Evolutionary conservation across 768 basidiomycete genomes (phyloP).

Genomic region (Podaxis carcinomalis): DNA sequence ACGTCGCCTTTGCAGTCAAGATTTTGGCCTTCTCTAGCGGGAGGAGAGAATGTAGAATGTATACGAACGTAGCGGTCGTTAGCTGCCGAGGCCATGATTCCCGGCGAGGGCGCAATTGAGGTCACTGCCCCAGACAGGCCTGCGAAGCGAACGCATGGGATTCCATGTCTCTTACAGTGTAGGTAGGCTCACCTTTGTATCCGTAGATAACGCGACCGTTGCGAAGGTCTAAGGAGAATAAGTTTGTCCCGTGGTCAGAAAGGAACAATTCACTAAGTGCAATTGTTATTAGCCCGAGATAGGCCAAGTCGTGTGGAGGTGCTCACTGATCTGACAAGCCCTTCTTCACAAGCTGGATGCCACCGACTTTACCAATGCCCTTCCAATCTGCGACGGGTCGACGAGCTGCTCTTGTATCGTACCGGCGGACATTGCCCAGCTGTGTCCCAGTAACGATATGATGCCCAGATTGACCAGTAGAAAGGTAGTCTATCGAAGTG

Average conservation of each 20-base stretch:
- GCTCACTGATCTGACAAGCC: constrained; percentile 65
- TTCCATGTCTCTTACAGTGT: not conserved
- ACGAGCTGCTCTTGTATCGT: constrained; percentile 69
- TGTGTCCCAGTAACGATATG: constrained; percentile 71
- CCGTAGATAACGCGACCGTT: constrained; percentile 60
- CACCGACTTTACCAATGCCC: constrained; percentile 53
- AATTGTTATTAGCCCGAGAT: constrained; percentile 1
- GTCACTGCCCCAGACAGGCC: constrained; percentile 70
- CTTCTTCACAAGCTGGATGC: constrained; percentile 53
- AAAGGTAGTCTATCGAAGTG: constrained; percentile 60
- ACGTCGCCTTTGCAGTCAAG: constrained; percentile 57
- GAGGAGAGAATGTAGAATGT: constrained; percentile 57
- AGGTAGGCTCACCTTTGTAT: constrained; percentile 51
- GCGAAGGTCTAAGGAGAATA: constrained; percentile 66
- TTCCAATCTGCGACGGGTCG: constrained; percentile 70
- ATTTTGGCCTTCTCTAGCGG: constrained; percentile 39
- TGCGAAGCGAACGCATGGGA: constrained; percentile 19
- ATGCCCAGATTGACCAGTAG: constrained; percentile 31
- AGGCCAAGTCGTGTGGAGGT: not conserved
- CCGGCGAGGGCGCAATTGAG: constrained; percentile 55
- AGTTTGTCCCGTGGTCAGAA: constrained; percentile 58
- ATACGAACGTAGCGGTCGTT: constrained; percentile 70
- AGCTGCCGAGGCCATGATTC: constrained; percentile 54
- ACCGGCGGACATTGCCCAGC: constrained; percentile 68
- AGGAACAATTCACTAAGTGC: constrained; percentile 60